phyloP scores from a whole-genome alignment of 345 rosid genomes.

The Corchorus capsularis region DNA sequence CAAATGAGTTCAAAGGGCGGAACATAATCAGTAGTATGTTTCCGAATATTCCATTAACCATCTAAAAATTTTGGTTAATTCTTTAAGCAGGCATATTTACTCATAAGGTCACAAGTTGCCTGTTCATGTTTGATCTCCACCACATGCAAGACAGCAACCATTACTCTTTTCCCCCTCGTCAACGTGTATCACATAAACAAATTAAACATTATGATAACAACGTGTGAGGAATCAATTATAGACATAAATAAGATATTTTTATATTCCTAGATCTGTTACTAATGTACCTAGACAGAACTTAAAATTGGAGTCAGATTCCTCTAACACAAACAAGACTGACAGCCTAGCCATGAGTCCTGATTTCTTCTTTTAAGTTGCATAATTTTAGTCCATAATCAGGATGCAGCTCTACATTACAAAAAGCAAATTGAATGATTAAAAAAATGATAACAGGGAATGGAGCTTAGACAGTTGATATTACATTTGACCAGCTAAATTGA shows the following conservation, averaged over 20 bases:
- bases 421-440: background rate
- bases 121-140: background rate
- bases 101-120: background rate
- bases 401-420: background rate
- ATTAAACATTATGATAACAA: conserved; percentile 1
- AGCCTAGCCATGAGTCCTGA: conserved; percentile 6
- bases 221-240: background rate
- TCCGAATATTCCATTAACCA: background rate
- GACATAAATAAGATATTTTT: background rate
- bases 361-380: background rate
- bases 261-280: conserved; percentile 15
- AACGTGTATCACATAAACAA: background rate
- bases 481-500: background rate
- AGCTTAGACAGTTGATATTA: background rate
- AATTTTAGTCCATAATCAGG: conserved; percentile 8
- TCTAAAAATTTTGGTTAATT: background rate
- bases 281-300: background rate
- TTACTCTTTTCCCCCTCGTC: background rate
- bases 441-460: background rate
- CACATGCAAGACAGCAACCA: background rate
- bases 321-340: conserved; percentile 19
- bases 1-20: background rate
- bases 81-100: background rate
- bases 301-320: background rate
- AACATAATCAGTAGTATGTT: background rate